Evolutionary conservation across 1,284 basidiomycete species (phyloP), one percentile per base, ranked within the genome.

Genomic region (Exobasidium rhododendri): DNA sequence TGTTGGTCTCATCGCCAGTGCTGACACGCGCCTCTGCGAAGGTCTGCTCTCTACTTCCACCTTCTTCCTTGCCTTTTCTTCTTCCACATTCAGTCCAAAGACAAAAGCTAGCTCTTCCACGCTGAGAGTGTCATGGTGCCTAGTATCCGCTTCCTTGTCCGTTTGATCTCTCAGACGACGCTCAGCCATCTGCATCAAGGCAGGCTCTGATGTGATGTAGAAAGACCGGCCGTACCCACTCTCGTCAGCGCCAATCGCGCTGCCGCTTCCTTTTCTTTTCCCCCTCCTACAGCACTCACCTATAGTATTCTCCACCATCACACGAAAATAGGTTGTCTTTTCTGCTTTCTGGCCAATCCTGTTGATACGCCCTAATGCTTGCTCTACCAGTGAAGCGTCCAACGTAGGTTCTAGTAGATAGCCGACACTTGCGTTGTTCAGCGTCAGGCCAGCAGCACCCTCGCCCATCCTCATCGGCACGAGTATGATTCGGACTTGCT

Each of bases 241-340:
- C n/a, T n/a, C n/a, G n/a, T n/a, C n/a, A n/a, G n/a, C n/a, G n/a
- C n/a, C n/a, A n/a, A n/a, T n/a, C n/a, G n/a, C n/a, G n/a, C n/a
- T n/a, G n/a, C n/a, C n/a, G n/a, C n/a, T n/a, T n/a, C n/a, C n/a
- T n/a, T n/a, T n/a, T n/a, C n/a, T n/a, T n/a, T n/a, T n/a, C n/a
- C n/a, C n/a, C n/a, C n/a, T n/a, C n/a, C n/a, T n/a, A n/a, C n/a
- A n/a, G n/a, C 17, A 40, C 35, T 40, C 35, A 40, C 35, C 35
- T 51, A 73, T 66, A 14, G 71, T 73, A 55, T 69, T 66, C 59
- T 65, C 66, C 62, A 70, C 66, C 55, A 65, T 65, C 49, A 73
- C 63, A 24, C 67, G 64, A 50, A 73, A 35, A n/a, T 64, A 59
- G 28, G 63, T 71, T 26, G 69, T 71, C 28, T 59, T 57, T 2